phyloP scores from a whole-genome alignment of 148 eudicot species.

The Talinum fruticosum region DNA sequence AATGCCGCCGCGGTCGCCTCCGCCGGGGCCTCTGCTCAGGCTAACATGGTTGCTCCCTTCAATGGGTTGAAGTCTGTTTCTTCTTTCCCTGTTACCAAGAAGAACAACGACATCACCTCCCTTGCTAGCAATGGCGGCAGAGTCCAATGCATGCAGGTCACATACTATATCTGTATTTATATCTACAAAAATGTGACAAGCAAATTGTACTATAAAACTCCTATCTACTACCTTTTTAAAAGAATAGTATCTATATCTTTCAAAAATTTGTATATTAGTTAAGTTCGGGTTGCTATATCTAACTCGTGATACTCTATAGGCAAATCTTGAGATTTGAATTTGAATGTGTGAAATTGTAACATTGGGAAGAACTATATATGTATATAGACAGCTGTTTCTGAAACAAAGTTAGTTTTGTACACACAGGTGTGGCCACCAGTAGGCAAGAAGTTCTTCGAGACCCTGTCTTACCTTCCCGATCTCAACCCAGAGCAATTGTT shows the following conservation, averaged over 20 bases:
- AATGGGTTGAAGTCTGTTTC: slow-evolving; percentile 46
- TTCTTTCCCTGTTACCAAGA: slow-evolving; percentile 41
- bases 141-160: slow-evolving; percentile 58
- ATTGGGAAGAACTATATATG: no score
- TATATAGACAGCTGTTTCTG: background rate
- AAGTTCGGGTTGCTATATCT: no score
- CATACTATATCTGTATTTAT: no score
- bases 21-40: slow-evolving; percentile 34
- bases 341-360: background rate
- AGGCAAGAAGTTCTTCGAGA: no score
- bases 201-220: no score
- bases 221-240: no score
- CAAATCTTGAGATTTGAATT: background rate
- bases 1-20: slow-evolving; percentile 34
- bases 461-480: slow-evolving; percentile 37
- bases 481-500: slow-evolving; percentile 18
- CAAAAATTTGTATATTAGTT: no score
- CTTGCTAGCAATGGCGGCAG: slow-evolving; percentile 54
- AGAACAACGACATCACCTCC: slow-evolving; percentile 34
- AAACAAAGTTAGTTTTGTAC: background rate
- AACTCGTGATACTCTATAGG: no score
- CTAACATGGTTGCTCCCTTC: slow-evolving; percentile 50
- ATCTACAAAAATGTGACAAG: no score
- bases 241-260: no score
- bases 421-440: slow-evolving; percentile 51